A percentile compares a stretch with the other conserved stretches of the same genome.
Conservation (phyloP, 1,284 basidiomycete genomes). For the Sporisorium iseilematis-ciliati region DNA sequence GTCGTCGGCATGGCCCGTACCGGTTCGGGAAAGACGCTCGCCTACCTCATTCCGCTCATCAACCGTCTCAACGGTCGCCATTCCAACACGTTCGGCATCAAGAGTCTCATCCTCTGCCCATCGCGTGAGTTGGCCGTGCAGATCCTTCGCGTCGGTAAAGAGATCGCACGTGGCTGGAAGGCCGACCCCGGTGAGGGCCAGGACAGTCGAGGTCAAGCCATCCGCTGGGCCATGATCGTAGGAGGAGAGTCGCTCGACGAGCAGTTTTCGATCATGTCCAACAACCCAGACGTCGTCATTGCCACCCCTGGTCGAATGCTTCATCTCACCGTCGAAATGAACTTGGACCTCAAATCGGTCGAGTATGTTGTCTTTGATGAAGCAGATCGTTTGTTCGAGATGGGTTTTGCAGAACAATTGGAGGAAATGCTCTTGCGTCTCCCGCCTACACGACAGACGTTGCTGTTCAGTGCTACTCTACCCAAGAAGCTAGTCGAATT, state of each 20-base stretch:
- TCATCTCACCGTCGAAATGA: constrained; percentile 97
- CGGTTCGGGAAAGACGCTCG: constrained; percentile 96
- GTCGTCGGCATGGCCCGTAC: constrained; percentile 98
- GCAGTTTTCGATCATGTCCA: constrained; percentile 94
- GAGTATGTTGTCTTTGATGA: constrained; percentile 97
- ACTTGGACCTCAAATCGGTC: constrained; percentile 86
- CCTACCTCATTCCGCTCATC: constrained; percentile 92
- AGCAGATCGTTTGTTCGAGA: constrained; percentile 95
- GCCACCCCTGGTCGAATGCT: constrained; percentile 97
- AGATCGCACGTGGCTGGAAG: constrained; percentile 79
- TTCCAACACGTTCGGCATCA: constrained; percentile 82
- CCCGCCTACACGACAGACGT: constrained; percentile 86
- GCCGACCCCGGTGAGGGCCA: constrained; percentile 71
- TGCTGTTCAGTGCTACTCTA: constrained; percentile 94
- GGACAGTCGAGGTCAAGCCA: constrained; percentile 73
- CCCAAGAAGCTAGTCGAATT: constrained; percentile 97
- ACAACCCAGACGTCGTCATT: constrained; percentile 78
- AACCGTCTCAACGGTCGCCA: constrained; percentile 87
- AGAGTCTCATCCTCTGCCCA: constrained; percentile 89
- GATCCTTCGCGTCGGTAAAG: constrained; percentile 93
- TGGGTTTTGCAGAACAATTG: constrained; percentile 94
- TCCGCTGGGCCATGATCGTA: constrained; percentile 94
- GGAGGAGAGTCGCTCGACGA: constrained; percentile 96
- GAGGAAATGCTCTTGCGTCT: constrained; percentile 91
- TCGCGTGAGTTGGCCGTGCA: constrained; percentile 95